Evolutionary conservation across 2,329 filamentous ascomycete species (phyloP), one percentile per base, ranked within the genome.

Genomic region (Aspergillus pseudoglaucus): DNA sequence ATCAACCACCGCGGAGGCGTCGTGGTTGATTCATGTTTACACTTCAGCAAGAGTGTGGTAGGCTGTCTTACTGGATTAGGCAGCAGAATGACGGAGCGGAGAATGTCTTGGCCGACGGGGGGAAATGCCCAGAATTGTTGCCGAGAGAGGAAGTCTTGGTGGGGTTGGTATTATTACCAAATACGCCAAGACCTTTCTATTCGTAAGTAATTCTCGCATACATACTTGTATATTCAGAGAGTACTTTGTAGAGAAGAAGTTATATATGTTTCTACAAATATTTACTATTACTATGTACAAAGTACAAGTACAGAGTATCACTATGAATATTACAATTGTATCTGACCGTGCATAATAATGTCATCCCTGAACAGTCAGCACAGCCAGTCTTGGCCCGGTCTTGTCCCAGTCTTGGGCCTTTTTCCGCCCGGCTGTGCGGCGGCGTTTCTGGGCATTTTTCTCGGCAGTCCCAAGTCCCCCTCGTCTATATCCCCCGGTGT

Each of bases 1-100:
- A 75, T 61, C 76, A 80, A 63, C 64, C 63, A 45, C 61, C 62
- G 23, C 51, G 44, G 47, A 49, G n/a, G 14, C 15, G 6, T 3
- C 33, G n/a, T n/a, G 14, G 7, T 35, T 35, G n/a, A 35, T 17
- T 8, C 15, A 35, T n/a, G 12, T 35, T 10, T 15, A 35, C 14
- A 35, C 32, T 20, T 5, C 22, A 22, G 3, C 22, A 22, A 6
- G 6, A 22, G 22, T 22, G 22, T 22, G 22, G 25, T 4, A 12
- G 10, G 9, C 10, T 10, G 25, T 30, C 4, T 12, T 30, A 30
- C 25, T 30, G 25, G 9, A 30, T 35, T 39, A 39, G 17, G 17
- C 37, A 18, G 15, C 10, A 12, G 15, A 39, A 20, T 18, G 10
- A 18, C 8, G 37, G 15, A 39, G 37, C 37, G 37, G 37, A 39